Percentiles rank a stretch among this genome's conserved stretches.
Evolutionary conservation across 148 eudicot genomes (phyloP).

Genomic region (Cornus kousa): DNA sequence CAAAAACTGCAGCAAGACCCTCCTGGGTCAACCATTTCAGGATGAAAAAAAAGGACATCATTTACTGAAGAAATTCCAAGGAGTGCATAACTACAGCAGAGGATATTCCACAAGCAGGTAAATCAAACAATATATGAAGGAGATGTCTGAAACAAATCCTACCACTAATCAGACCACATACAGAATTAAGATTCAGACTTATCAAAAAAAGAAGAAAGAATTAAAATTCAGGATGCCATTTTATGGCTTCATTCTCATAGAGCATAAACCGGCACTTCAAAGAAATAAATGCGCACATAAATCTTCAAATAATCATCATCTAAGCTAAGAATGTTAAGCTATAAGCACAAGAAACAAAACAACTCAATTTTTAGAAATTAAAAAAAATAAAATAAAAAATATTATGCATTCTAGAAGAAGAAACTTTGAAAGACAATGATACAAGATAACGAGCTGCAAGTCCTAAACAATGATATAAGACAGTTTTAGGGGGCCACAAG

Average conservation of each 20-base stretch:
- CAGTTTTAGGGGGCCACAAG: too few species aligned
- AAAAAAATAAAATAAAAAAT: too few species aligned
- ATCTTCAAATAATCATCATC: background rate
- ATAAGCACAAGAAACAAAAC: too few species aligned
- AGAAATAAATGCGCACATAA: background rate
- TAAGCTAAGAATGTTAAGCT: background rate
- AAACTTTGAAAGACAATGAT: too few species aligned
- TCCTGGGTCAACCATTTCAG: conserved; percentile 49
- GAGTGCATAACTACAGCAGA: background rate
- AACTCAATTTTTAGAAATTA: too few species aligned
- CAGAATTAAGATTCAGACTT: too few species aligned
- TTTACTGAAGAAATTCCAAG: conserved; percentile 6
- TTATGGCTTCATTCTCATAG: background rate
- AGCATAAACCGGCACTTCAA: background rate
- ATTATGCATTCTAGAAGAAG: too few species aligned
- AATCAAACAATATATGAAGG: background rate
- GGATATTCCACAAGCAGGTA: background rate
- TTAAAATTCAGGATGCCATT: background rate
- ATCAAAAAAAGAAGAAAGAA: too few species aligned
- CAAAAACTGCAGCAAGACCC: conserved; percentile 94
- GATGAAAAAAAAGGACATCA: background rate
- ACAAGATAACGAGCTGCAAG: too few species aligned
- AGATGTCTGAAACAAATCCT: background rate
- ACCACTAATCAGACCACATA: too few species aligned
- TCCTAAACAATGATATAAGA: too few species aligned